These are phyloP conservation scores for Tetrahymena borealis DNA, from an alignment of 73 alveolate species.

Conservation along the genomic window DNA sequence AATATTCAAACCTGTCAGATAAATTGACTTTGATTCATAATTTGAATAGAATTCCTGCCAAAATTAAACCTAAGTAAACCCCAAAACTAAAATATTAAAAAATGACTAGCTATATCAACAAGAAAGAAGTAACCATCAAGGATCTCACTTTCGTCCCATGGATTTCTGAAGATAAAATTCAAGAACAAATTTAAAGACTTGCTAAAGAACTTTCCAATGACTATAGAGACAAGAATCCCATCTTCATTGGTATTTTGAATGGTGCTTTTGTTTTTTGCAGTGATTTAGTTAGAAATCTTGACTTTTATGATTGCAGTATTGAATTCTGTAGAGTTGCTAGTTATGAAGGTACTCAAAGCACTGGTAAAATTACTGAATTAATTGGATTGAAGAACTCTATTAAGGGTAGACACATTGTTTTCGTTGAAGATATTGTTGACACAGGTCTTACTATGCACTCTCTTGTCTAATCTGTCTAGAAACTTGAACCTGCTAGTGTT, in stretches of 20 bases:
- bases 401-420: background rate
- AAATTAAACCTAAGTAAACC: background rate
- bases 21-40: background rate
- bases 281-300: background rate
- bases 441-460: background rate
- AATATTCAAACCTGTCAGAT: background rate
- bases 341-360: background rate
- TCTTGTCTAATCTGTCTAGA: background rate
- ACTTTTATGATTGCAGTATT: background rate
- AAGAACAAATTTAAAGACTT: background rate
- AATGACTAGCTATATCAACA: background rate
- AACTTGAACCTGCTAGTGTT: background rate
- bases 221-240: slow-evolving; percentile 5
- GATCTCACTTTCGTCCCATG: background rate
- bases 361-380: background rate
- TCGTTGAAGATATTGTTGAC: slow-evolving; percentile 2
- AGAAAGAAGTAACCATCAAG: background rate
- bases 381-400: background rate
- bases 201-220: background rate
- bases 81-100: background rate
- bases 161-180: background rate
- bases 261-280: slow-evolving; percentile 7
- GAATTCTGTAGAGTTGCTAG: slow-evolving; percentile 1
- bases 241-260: background rate
- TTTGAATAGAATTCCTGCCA: too few relatives aligned